phyloP scores from a whole-genome alignment of 345 rosid genomes.

The Microthlaspi erraticum region DNA sequence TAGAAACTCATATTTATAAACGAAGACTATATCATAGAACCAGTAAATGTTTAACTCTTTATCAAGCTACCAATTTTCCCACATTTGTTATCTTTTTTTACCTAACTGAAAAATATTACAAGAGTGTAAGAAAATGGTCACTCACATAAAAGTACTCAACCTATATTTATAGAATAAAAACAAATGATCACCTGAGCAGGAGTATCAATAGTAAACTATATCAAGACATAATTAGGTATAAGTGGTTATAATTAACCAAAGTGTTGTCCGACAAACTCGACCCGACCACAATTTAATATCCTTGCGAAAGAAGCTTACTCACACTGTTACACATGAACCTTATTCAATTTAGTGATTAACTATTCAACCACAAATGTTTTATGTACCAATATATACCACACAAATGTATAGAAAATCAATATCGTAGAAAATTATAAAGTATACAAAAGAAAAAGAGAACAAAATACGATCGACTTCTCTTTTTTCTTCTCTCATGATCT shows the following conservation, averaged over 20 bases:
- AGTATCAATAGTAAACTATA: background rate
- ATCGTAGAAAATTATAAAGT: background rate
- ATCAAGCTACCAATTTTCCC: background rate
- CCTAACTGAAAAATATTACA: background rate
- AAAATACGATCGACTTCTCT: constrained; percentile 35
- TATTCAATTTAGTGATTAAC: background rate
- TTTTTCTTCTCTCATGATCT: constrained; percentile 17
- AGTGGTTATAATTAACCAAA: constrained; percentile 35
- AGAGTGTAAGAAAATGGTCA: background rate
- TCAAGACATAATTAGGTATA: constrained; percentile 27
- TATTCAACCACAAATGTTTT: constrained; percentile 21
- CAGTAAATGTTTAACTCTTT: background rate
- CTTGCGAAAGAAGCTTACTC: constrained; percentile 34
- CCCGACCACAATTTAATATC: constrained; percentile 39
- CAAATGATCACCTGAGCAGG: constrained; percentile 1
- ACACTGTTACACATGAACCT: background rate
- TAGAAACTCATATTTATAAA: too few species aligned
- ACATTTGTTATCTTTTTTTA: background rate
- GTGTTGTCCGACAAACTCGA: constrained; percentile 29
- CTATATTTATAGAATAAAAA: background rate
- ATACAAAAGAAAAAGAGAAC: constrained; percentile 25
- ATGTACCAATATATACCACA: background rate
- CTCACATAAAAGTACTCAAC: background rate
- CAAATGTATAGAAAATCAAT: constrained; percentile 1
- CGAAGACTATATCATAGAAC: too few species aligned